These are phyloP conservation scores for Phytophthora idaei DNA, from an alignment of 352 stramenopile species.

Conservation along the genomic window DNA sequence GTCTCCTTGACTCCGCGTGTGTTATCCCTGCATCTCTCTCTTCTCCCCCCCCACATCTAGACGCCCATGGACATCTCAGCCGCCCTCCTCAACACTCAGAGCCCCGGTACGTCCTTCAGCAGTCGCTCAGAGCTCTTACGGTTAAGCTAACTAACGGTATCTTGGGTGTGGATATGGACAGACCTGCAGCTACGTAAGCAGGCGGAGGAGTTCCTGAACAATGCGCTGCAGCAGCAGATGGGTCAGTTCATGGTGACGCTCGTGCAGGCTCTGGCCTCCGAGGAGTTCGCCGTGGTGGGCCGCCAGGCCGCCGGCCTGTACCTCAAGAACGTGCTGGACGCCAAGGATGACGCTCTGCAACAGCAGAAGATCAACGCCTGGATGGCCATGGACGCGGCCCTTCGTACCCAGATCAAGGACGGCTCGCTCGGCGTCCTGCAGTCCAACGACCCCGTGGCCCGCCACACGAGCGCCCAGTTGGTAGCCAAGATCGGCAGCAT, in stretches of 20 bases:
- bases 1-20: constrained; percentile 4
- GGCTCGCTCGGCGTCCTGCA: constrained; percentile 65
- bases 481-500: constrained; percentile 95
- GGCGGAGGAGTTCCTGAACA: constrained; percentile 85
- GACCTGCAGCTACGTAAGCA: constrained; percentile 78
- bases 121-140: not conserved
- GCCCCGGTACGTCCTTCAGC: constrained; percentile 47
- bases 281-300: constrained; percentile 80
- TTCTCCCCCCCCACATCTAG: not conserved
- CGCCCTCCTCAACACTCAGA: constrained; percentile 82
- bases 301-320: constrained; percentile 84
- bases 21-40: constrained; percentile 14
- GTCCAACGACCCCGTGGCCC: constrained; percentile 66
- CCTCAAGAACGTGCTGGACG: constrained; percentile 88
- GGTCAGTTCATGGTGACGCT: constrained; percentile 86
- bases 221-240: constrained; percentile 80
- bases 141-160: constrained; percentile 15
- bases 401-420: constrained; percentile 84
- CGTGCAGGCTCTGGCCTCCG: constrained; percentile 73
- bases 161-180: constrained; percentile 20
- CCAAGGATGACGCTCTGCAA: constrained; percentile 84
- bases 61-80: constrained; percentile 82
- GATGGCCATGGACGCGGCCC: constrained; percentile 71
- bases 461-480: constrained; percentile 91
- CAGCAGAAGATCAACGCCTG: constrained; percentile 80